Evolutionary conservation across 1,284 basidiomycete genomes (phyloP), one percentile per base, ranked within the genome.

Genomic region (Malassezia sympodialis): DNA sequence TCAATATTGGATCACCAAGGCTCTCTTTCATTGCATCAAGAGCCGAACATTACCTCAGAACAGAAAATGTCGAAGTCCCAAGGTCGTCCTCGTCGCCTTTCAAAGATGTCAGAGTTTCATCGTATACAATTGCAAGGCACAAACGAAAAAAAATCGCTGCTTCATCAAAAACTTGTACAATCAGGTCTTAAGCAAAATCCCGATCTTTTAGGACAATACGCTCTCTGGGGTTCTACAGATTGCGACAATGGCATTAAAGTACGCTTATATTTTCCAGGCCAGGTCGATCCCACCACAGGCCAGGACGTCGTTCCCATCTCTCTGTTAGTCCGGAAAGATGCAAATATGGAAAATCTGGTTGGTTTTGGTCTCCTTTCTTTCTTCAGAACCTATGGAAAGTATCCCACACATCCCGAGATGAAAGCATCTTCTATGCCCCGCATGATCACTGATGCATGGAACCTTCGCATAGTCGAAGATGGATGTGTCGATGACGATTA

Each of bases 401-500:
- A 90, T 0, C 82, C 82, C 65, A 75, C 94, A 27, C 83, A 85
- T 12, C 41, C 50, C 0, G 52, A 34, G 6, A 51, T 54, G 2
- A 62, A 86, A 54, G 79, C 81, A 28, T 83, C 82, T 63, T 78
- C 82, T 73, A 78, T 78, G n/a, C 78, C 79, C 5, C 78, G 76
- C 64, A 77, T 88, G 51, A 84, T 82, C 39, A 87, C 88, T 0
- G 79, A 87, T 1, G 90, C 88, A 0, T 99, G 93, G 91, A 84
- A 89, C n/a, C 75, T 99, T 76, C 80, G 90, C 56, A 90, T 98
- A 53, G 88, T 91, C 8, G 93, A 99, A 69, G 90, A 96, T 74
- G 94, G 94, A 15, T 90, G 96, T 75, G 90, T 96, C 0, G 94
- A 99, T 72, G 93, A 96, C 73, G 94, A 99, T 76, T 98, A 93